phyloP scores from a whole-genome alignment of 225 moss, liverwort and hornwort genomes.

The Neckera pumila region DNA sequence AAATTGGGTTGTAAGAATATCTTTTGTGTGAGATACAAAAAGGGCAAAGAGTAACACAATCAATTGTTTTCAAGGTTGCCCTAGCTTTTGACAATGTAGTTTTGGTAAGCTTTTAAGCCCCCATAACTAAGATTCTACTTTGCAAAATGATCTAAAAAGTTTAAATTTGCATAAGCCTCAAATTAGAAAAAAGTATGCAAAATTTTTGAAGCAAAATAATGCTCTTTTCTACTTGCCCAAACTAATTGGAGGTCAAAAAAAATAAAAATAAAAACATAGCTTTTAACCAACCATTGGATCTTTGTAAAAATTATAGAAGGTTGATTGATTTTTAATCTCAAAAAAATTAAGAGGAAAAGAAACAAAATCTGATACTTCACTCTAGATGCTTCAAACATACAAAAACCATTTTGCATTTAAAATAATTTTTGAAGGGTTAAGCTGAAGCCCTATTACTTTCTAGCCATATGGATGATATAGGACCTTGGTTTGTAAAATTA shows the following conservation, averaged over 20 bases:
- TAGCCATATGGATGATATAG: not conserved
- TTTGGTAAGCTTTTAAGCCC: not conserved
- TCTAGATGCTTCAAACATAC: rapidly evolving
- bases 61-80: too few species aligned
- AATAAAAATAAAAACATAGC: too few species aligned
- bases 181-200: not conserved
- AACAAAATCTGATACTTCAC: not conserved
- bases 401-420: rapidly evolving
- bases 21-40: not conserved
- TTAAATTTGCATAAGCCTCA: not conserved
- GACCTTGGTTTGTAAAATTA: not conserved
- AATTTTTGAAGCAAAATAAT: not conserved
- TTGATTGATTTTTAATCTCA: not conserved
- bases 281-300: not conserved
- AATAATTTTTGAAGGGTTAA: not conserved
- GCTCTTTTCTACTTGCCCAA: not conserved
- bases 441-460: not conserved
- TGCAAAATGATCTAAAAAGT: not conserved
- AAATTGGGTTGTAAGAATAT: not conserved
- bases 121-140: not conserved
- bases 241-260: too few species aligned
- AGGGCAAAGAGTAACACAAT: not conserved
- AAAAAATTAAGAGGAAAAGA: rapidly evolving
- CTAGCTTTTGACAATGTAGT: too few species aligned
- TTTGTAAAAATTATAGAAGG: not conserved